Evolutionary conservation across 208 protist genomes (phyloP), one percentile per base, ranked within the genome.

Genomic region (Leishmania tarentolae): DNA sequence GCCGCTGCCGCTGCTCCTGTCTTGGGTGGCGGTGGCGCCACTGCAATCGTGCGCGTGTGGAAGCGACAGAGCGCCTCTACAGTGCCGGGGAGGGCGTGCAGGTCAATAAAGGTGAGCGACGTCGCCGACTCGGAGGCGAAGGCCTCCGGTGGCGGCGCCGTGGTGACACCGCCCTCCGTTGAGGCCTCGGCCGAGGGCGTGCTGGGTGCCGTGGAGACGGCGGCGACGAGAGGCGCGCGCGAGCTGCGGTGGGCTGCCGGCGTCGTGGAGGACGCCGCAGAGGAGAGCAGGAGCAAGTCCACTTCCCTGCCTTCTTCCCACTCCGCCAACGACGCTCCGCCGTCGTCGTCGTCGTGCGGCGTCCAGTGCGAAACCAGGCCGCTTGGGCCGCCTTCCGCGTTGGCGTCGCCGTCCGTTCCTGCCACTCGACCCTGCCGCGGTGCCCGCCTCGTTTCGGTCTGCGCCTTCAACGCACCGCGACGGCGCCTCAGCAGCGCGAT

Each of bases 31-130:
- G 61, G 61, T 11, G 61, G 31, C 13, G 24, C 13, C 4, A 13
- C 24, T 6, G 35, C 47, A 57, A 81, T 9, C 8, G 76, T 85
- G 61, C 82, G 76, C 15, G 59, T 6, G 44, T 81, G 47, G 24
- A 82, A 76, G 21, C 81, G 80, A 4, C 71, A 40, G 52, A 93
- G 81, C 46, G 85, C 82, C 56, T 89, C 84, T 44, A 93, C 37
- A n/a, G 88, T 85, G 19, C 76, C 19, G 11, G 88, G 81, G 28
- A 88, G 65, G 50, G 76, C 82, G 76, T 86, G 85, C 13, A 88
- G n/a, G 68, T 91, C 88, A 71, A 93, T 47, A 63, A 93, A 76
- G 75, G 85, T 87, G 9, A 87, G 87, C 46, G 81, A 66, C 76
- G 81, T 28, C 78, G 61, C 35, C 69, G 35, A 47, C 9, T 31